phyloP scores from a whole-genome alignment of 2,329 filamentous ascomycete genomes.

The Stemphylium beticola region DNA sequence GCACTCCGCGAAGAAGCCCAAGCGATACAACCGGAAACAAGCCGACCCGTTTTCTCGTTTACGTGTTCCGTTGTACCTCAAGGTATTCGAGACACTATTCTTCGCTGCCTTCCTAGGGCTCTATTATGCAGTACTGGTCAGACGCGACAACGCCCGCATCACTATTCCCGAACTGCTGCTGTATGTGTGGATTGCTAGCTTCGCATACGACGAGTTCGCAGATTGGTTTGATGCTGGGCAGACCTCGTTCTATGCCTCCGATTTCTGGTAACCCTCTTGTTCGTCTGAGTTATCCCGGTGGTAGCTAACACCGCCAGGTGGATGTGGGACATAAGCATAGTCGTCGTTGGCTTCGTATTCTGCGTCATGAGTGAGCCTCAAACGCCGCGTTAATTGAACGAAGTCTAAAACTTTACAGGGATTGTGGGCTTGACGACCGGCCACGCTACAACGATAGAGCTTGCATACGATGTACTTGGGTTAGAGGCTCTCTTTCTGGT shows the following conservation, averaged over 20 bases:
- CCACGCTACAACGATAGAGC: slow-evolving; percentile 70
- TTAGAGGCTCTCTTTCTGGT: slow-evolving; percentile 90
- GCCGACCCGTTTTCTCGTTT: slow-evolving; percentile 65
- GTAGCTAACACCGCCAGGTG: slow-evolving; percentile 16
- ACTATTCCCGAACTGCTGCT: slow-evolving; percentile 73
- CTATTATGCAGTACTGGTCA: slow-evolving; percentile 86
- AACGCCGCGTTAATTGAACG: neutral
- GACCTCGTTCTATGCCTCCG: slow-evolving; percentile 63
- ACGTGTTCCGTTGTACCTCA: slow-evolving; percentile 82
- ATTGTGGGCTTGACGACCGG: slow-evolving; percentile 69
- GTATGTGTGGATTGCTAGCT: slow-evolving; percentile 85
- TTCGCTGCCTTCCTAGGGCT: slow-evolving; percentile 77
- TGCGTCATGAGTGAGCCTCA: slow-evolving; percentile 68
- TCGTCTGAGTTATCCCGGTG: slow-evolving; percentile 8
- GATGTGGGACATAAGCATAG: slow-evolving; percentile 60
- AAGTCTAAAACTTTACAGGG: slow-evolving; percentile 54
- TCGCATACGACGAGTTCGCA: slow-evolving; percentile 77
- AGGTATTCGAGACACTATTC: slow-evolving; percentile 82
- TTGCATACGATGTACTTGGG: slow-evolving; percentile 87
- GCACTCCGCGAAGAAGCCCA: slow-evolving; percentile 74
- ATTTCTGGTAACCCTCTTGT: slow-evolving; percentile 59
- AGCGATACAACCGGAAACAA: slow-evolving; percentile 69
- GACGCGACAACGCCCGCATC: slow-evolving; percentile 70
- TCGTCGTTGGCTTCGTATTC: slow-evolving; percentile 74
- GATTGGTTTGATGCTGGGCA: slow-evolving; percentile 84